Evolutionary conservation across 2,329 filamentous ascomycete genomes (phyloP).

Genomic region (Microcyclospora pomicola): DNA sequence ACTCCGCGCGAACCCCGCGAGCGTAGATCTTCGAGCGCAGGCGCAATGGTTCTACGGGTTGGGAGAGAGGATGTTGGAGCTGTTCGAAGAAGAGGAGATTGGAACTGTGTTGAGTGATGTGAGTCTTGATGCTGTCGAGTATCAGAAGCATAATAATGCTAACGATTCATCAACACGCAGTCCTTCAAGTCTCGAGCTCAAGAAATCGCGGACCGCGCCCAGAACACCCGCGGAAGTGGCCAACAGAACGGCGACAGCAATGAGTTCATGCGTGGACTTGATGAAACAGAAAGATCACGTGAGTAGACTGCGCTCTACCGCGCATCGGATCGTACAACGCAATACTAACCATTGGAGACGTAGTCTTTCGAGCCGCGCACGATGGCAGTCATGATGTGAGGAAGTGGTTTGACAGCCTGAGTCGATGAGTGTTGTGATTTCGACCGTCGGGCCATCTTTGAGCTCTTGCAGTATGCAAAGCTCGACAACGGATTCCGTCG

Average conservation of each 20-base stretch:
- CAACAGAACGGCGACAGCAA: conserved; percentile 41
- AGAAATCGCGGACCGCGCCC: conserved; percentile 77
- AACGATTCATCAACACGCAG: conserved; percentile 22
- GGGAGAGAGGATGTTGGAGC: conserved; percentile 69
- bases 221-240: conserved; percentile 50
- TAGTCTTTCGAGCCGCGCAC: conserved; percentile 36
- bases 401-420: conserved; percentile 26
- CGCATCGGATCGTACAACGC: background rate
- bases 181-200: conserved; percentile 70
- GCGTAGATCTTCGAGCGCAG: conserved; percentile 70
- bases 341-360: background rate
- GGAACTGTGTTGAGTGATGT: conserved; percentile 43
- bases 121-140: conserved; percentile 9
- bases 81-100: conserved; percentile 82
- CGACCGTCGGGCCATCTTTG: too few relatives aligned
- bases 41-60: conserved; percentile 81
- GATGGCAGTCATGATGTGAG: conserved; percentile 34
- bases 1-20: conserved; percentile 75
- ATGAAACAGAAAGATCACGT: conserved; percentile 72
- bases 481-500: too few relatives aligned
- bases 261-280: conserved; percentile 76
- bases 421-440: conserved; percentile 2
- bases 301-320: conserved; percentile 14
- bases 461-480: too few relatives aligned
- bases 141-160: background rate